Base-by-base conservation (phyloP, 768 basidiomycete species). In the Russula sp. region DNA sequence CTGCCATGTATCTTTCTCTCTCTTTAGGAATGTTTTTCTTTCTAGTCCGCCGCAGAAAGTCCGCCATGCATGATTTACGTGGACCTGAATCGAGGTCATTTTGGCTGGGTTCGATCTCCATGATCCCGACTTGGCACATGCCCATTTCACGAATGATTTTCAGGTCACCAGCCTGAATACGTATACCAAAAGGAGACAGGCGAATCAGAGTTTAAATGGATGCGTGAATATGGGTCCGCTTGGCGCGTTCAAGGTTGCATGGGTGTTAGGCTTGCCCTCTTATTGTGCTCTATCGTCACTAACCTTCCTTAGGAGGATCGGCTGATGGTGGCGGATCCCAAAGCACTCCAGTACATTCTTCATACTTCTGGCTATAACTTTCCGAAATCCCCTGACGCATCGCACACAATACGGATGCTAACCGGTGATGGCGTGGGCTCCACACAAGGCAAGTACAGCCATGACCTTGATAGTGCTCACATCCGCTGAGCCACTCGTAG, bases 351-450 rank as follows among this genome's bases (percentile, higher is more conserved):
- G 57, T 71, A 73, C 38, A 62, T 75, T 22, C 69, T 73, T 8
- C 72, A 73, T 36, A 70, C 70, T 1, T 69, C 70, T n/a, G 70
- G 70, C 7, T 75, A 75, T 60, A 67, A 67, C 48, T 75, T 67
- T 61, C 66, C 73, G 5, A 75, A 72, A 64, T 34, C 63, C 22
- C 57, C 59, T 8, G 66, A 67, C 28, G 59, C 11, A 0, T 50
- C 49, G 22, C 68, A 67, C 22, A 57, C 49, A 13, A 65, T 62
- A 22, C 62, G 62, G 53, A 65, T 72, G 54, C 64, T 73, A 34
- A 65, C 68, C 8, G 74, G 74, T 6, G 44, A 54, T 11, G 69
- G 74, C 13, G 49, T 75, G 22, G 58, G 69, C 26, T 62, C 64
- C 22, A 58, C 66, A 8, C 58, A 69, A 51, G 57, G 73, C 70